Conservation (phyloP, 495 filamentous ascomycete genomes). For the Parachaetomium inaequale region DNA sequence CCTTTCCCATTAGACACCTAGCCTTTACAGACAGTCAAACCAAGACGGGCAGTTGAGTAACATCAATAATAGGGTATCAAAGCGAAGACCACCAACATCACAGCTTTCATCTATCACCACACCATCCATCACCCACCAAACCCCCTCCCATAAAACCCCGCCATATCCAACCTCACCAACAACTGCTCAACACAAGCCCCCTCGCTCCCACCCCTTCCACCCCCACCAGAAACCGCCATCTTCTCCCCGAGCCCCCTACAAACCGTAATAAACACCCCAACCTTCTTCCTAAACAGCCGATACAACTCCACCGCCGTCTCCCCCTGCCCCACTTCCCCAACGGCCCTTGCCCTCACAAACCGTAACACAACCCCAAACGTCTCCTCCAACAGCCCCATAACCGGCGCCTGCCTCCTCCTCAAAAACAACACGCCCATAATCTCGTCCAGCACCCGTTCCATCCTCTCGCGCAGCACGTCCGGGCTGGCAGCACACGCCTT, state of each 20-base stretch:
- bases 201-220: conserved; percentile 41
- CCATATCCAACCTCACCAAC: conserved; percentile 58
- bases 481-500: conserved; percentile 42
- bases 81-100: background rate
- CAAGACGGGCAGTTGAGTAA: too few species aligned
- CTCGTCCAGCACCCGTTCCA: conserved; percentile 72
- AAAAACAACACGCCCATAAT: conserved; percentile 75
- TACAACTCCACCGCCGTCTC: conserved; percentile 55
- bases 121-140: background rate
- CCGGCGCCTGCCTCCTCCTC: conserved; percentile 62
- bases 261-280: conserved; percentile 64
- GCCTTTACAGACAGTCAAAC: too few species aligned
- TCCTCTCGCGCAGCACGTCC: conserved; percentile 61
- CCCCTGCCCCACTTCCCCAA: conserved; percentile 20
- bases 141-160: conserved; percentile 47
- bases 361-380: conserved; percentile 68
- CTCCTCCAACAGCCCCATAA: conserved; percentile 70
- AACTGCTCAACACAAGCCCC: conserved; percentile 53
- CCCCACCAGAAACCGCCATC: conserved; percentile 25
- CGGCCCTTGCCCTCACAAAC: conserved; percentile 45
- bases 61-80: too few species aligned
- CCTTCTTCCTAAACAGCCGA: conserved; percentile 59
- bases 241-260: conserved; percentile 60
- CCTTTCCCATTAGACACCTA: too few species aligned
- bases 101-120: background rate